phyloP scores from a whole-genome alignment of 331 rosid species.

The Dryas integrifolia region DNA sequence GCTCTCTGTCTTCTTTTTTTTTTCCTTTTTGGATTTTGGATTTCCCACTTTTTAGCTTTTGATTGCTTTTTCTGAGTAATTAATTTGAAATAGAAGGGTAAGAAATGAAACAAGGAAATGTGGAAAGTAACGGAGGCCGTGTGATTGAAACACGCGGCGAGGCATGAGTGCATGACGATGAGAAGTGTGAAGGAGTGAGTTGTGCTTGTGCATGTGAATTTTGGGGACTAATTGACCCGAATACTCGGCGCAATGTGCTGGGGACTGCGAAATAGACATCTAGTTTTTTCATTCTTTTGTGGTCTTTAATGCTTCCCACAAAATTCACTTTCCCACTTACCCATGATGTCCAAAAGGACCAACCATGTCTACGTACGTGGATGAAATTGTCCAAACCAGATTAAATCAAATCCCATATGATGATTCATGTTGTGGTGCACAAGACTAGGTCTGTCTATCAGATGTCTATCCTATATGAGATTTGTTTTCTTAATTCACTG shows the following conservation, averaged over 20 bases:
- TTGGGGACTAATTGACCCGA: constrained; percentile 29
- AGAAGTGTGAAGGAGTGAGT: background rate
- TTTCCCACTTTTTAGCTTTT: background rate
- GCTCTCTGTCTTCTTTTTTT: too few relatives aligned
- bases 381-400: too few relatives aligned
- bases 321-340: background rate
- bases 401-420: too few relatives aligned
- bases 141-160: constrained; percentile 26
- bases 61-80: background rate
- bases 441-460: too few relatives aligned
- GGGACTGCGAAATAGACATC: too few relatives aligned
- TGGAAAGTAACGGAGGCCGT: constrained; percentile 4
- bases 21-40: background rate
- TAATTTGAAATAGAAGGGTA: background rate
- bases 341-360: constrained; percentile 1
- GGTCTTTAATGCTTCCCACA: background rate
- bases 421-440: too few relatives aligned
- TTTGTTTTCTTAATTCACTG: too few relatives aligned
- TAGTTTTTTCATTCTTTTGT: background rate
- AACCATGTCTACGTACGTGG: background rate
- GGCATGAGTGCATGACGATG: background rate
- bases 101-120: background rate
- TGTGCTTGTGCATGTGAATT: constrained; percentile 23
- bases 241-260: constrained; percentile 42
- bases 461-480: too few relatives aligned